These are phyloP conservation scores for Elasticomyces elasticus DNA, from an alignment of 495 filamentous ascomycete species.

Conservation along the genomic window DNA sequence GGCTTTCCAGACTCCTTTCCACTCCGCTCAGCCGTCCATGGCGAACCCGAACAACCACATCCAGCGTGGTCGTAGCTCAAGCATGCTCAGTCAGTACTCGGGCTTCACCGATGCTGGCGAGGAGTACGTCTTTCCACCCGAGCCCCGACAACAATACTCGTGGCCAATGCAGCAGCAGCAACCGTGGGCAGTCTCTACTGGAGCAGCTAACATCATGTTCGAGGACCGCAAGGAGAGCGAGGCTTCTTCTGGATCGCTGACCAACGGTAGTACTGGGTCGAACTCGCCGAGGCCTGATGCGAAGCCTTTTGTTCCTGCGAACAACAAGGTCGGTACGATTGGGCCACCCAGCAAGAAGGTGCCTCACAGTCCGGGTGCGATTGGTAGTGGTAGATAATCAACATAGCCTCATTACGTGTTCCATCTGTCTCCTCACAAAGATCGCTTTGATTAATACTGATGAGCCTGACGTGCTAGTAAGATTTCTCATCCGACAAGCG, in stretches of 20 bases:
- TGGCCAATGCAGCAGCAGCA: constrained; percentile 4
- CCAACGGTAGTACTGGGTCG: constrained; percentile 19
- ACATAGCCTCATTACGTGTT: not conserved
- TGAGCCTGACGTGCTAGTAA: no score
- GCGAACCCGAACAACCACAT: constrained; percentile 12
- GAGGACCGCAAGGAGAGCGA: constrained; percentile 18
- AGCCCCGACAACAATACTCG: constrained; percentile 6
- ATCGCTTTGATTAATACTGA: no score
- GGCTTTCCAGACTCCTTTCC: constrained; percentile 27
- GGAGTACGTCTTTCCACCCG: constrained; percentile 16
- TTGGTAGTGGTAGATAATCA: constrained; percentile 21
- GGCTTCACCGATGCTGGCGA: constrained; percentile 49
- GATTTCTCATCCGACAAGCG: no score
- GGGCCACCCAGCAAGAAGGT: constrained; percentile 16
- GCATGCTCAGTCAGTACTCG: constrained; percentile 57
- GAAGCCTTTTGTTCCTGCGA: constrained; percentile 9
- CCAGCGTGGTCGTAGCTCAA: constrained; percentile 46
- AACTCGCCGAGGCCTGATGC: constrained; percentile 19
- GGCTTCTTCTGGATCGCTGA: constrained; percentile 10
- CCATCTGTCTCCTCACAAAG: not conserved
- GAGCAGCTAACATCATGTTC: not conserved
- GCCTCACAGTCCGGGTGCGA: constrained; percentile 10
- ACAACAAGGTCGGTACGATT: constrained; percentile 6
- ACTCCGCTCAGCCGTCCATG: constrained; percentile 16
- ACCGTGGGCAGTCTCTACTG: not conserved